Conservation (phyloP, 257 asterid genomes). For the Hygrophila difformis region DNA sequence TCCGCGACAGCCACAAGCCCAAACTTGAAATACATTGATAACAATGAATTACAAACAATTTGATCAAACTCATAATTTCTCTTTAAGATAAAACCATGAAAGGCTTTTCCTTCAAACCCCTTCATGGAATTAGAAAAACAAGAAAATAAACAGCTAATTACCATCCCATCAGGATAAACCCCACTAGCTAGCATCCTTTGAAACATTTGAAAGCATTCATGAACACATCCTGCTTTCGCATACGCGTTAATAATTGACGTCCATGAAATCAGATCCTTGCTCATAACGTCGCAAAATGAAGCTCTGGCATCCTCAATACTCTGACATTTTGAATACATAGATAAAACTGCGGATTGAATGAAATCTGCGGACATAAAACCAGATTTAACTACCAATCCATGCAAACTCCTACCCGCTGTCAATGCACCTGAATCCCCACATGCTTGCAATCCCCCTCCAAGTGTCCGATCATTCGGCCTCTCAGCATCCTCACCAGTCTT, state of each 20-base stretch:
- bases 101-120: conserved; percentile 47
- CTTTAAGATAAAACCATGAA: conserved; percentile 59
- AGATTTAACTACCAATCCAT: conserved; percentile 44
- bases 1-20: conserved; percentile 39
- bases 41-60: conserved; percentile 33
- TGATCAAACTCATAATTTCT: conserved; percentile 30
- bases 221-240: conserved; percentile 34
- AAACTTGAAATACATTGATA: conserved; percentile 66
- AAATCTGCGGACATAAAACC: conserved; percentile 31
- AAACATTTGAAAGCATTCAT: conserved; percentile 35
- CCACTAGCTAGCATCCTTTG: conserved; percentile 44
- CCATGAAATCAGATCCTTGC: conserved; percentile 66
- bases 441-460: conserved; percentile 83
- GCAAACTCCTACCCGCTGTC: conserved; percentile 61
- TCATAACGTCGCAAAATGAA: conserved; percentile 43
- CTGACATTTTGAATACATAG: conserved; percentile 65
- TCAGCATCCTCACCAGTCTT: conserved; percentile 30
- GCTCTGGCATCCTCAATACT: conserved; percentile 37
- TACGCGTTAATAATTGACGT: conserved; percentile 41
- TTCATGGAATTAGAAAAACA: conserved; percentile 34
- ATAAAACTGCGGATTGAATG: conserved; percentile 49
- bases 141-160: conserved; percentile 48
- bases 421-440: conserved; percentile 57
- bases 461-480: conserved; percentile 56
- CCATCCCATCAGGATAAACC: conserved; percentile 51